Evolutionary conservation across 2,329 filamentous ascomycete species (phyloP).

Genomic region (Arachnomyces sp.): DNA sequence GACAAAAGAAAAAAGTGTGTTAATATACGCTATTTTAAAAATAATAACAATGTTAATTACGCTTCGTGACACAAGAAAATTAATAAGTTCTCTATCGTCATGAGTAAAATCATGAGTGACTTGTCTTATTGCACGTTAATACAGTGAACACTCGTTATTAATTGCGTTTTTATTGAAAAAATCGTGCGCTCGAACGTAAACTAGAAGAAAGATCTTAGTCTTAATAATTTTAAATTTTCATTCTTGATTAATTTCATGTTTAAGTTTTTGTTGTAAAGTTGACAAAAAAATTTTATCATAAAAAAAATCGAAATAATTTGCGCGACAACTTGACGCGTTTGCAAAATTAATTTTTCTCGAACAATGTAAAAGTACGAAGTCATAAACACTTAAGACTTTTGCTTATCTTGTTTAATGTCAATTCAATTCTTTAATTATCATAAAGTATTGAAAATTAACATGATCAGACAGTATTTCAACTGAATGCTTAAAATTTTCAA

Average conservation of each 20-base stretch:
- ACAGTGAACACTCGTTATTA: background rate
- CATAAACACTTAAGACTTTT: too few species aligned
- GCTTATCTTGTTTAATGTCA: too few species aligned
- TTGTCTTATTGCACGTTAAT: too few species aligned
- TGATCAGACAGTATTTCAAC: too few species aligned
- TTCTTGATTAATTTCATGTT: background rate
- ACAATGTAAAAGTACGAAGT: background rate
- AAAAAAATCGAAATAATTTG: background rate
- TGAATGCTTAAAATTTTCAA: slow-evolving; percentile 6
- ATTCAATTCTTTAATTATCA: too few species aligned
- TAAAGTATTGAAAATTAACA: too few species aligned
- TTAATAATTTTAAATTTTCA: background rate
- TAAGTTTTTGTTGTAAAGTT: slow-evolving; percentile 1
- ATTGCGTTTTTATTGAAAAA: background rate
- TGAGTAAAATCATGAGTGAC: too few species aligned
- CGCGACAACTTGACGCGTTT: background rate
- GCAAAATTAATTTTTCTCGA: slow-evolving; percentile 5
- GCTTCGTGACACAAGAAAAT: too few species aligned
- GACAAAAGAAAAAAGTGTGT: background rate
- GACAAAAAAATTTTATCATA: background rate
- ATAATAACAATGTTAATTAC: background rate
- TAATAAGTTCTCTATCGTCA: too few species aligned
- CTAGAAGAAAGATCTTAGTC: background rate
- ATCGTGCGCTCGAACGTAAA: background rate
- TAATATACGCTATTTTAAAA: background rate